Evolutionary conservation across 495 filamentous ascomycete genomes (phyloP).

Genomic region (Bombardia bombarda): DNA sequence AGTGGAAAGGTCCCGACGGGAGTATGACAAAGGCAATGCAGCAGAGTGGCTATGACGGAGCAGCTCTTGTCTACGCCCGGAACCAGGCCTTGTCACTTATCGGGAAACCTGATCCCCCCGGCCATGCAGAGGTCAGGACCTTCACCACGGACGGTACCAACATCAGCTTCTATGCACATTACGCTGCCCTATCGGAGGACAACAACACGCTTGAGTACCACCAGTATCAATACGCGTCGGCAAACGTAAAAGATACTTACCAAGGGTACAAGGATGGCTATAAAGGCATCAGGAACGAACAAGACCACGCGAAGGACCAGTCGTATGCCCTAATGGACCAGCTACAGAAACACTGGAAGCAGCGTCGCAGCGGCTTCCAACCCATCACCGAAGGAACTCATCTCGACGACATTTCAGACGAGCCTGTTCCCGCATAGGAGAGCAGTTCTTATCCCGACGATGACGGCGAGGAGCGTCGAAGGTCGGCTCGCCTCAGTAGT

Average conservation of each 20-base stretch:
- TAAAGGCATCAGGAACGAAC: constrained; percentile 15
- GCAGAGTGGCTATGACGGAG: constrained; percentile 19
- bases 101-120: constrained; percentile 13
- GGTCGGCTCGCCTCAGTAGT: no score
- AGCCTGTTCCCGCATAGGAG: no score
- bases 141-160: constrained; percentile 19
- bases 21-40: constrained; percentile 14
- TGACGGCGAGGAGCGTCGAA: no score
- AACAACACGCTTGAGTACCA: constrained; percentile 17
- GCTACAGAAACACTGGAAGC: constrained; percentile 19
- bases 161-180: constrained; percentile 20
- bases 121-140: constrained; percentile 9
- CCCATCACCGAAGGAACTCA: constrained; percentile 1
- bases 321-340: constrained; percentile 6
- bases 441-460: no score
- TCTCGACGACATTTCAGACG: no score
- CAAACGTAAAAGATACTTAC: constrained; percentile 13
- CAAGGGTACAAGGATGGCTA: constrained; percentile 12
- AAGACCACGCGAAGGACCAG: constrained; percentile 8
- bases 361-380: neutral
- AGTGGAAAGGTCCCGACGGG: constrained; percentile 16
- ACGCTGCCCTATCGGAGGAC: constrained; percentile 12
- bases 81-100: constrained; percentile 12
- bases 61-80: constrained; percentile 10
- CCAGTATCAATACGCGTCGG: constrained; percentile 16